Conservation (phyloP, 2,329 filamentous ascomycete species). For the Fonsecaea nubica region DNA sequence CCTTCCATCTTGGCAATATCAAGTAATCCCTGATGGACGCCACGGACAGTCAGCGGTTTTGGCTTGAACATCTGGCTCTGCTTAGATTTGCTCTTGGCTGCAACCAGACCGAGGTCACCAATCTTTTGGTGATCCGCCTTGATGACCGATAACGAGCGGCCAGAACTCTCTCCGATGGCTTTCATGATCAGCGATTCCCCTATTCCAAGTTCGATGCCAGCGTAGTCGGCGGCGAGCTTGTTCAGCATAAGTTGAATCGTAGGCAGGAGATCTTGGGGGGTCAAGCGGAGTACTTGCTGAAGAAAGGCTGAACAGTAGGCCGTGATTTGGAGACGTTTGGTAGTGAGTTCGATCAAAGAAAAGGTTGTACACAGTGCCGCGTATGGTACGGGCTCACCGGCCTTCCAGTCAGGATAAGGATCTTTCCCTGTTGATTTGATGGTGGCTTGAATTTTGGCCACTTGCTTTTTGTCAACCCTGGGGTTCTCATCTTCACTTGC, state of each 20-base stretch:
- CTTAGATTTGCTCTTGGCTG: slow-evolving; percentile 91
- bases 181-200: slow-evolving; percentile 99
- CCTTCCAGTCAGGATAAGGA: slow-evolving; percentile 93
- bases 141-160: slow-evolving; percentile 84
- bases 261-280: slow-evolving; percentile 82
- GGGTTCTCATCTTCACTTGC: slow-evolving; percentile 69
- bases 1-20: slow-evolving; percentile 85
- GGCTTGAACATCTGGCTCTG: slow-evolving; percentile 99
- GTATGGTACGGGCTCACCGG: slow-evolving; percentile 88
- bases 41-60: slow-evolving; percentile 83
- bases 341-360: slow-evolving; percentile 91
- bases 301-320: slow-evolving; percentile 90
- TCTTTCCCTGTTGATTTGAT: slow-evolving; percentile 73
- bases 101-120: slow-evolving; percentile 91
- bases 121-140: slow-evolving; percentile 96
- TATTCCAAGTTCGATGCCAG: slow-evolving; percentile 96
- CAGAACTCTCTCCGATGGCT: slow-evolving; percentile 92
- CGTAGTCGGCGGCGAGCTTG: slow-evolving; percentile 95
- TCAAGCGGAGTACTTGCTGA: slow-evolving; percentile 90
- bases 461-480: slow-evolving; percentile 73
- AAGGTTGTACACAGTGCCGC: slow-evolving; percentile 94
- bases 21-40: slow-evolving; percentile 87
- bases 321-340: slow-evolving; percentile 85
- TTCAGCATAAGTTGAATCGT: slow-evolving; percentile 97
- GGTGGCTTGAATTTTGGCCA: slow-evolving; percentile 79